Conservation (phyloP, 176 grass and related monocot genomes). For the Zoysia japonica region DNA sequence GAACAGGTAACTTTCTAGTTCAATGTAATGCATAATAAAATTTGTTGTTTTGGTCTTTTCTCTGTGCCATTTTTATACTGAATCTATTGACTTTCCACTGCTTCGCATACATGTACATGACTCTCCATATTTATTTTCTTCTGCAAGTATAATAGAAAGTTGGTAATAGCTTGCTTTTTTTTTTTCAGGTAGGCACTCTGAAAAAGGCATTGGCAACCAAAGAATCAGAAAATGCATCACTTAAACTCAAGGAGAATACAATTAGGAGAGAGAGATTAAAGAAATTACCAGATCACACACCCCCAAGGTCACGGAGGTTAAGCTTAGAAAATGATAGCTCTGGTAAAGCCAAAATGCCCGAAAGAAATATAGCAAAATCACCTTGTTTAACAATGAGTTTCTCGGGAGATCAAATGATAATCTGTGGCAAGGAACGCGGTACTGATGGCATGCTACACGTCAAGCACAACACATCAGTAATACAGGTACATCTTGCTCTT, state of each 20-base stretch:
- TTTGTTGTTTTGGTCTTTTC: conserved; percentile 23
- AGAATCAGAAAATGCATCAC: conserved; percentile 55
- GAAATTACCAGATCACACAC: conserved; percentile 51
- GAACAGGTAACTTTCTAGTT: conserved; percentile 63
- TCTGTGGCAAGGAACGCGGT: conserved; percentile 31
- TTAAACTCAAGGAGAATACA: conserved; percentile 64
- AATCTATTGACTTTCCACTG: conserved; percentile 9
- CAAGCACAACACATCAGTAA: conserved; percentile 37
- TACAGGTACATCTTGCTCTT: conserved; percentile 36
- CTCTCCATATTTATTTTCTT: conserved; percentile 26
- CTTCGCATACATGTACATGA: conserved; percentile 9
- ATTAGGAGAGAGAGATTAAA: conserved; percentile 47
- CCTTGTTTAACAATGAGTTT: conserved; percentile 35
- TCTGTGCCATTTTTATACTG: not conserved
- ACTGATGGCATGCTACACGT: conserved; percentile 30
- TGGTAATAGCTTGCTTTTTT: conserved; percentile 12
- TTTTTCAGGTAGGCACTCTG: conserved; percentile 69
- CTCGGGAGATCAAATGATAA: conserved; percentile 38
- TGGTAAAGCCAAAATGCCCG: conserved; percentile 43
- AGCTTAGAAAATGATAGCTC: conserved; percentile 65
- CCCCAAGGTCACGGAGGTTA: conserved; percentile 62
- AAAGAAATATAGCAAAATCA: conserved; percentile 44
- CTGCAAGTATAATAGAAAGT: not conserved
- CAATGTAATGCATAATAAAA: not conserved
- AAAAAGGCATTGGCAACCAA: conserved; percentile 74